Evolutionary conservation across 495 filamentous ascomycete species (phyloP).

Genomic region (Talaromyces wortmannii): DNA sequence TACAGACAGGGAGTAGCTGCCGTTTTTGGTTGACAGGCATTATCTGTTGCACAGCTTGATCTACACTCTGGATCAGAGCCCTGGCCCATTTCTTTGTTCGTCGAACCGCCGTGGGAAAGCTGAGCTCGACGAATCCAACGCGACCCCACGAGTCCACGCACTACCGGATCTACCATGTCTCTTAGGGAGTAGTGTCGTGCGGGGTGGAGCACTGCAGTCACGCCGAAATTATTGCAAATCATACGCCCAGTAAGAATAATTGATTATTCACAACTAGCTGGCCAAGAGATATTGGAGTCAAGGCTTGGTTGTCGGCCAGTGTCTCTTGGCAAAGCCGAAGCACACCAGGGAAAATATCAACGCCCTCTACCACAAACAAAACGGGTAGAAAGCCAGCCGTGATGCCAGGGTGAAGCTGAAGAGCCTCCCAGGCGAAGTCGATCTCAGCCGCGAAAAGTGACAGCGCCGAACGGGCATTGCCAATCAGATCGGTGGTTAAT

Average conservation of each 20-base stretch:
- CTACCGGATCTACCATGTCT: not conserved
- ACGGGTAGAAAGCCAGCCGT: no score
- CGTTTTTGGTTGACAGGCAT: not conserved
- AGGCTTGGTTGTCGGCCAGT: no score
- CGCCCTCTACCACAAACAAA: no score
- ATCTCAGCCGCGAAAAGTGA: slow-evolving; percentile 1
- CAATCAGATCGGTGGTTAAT: slow-evolving; percentile 3
- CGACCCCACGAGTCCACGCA: no score
- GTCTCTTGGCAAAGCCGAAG: no score
- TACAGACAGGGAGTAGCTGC: no score
- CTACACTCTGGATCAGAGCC: not conserved
- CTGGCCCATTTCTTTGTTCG: not conserved
- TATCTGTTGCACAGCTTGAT: not conserved
- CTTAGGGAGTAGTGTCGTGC: not conserved
- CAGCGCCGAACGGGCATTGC: not conserved
- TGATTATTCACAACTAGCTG: no score
- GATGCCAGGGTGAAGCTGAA: not conserved
- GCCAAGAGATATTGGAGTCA: no score
- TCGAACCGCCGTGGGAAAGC: not conserved
- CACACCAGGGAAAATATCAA: no score
- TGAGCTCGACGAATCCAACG: not conserved
- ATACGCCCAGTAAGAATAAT: no score
- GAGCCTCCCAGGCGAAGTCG: not conserved
- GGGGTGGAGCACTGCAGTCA: not conserved
- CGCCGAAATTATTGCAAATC: not conserved